A percentile compares a stretch with the other conserved stretches of the same genome.
These are phyloP conservation scores for Phytophthora ramorum DNA, from an alignment of 352 stramenopile genomes.

Conservation along the genomic window DNA sequence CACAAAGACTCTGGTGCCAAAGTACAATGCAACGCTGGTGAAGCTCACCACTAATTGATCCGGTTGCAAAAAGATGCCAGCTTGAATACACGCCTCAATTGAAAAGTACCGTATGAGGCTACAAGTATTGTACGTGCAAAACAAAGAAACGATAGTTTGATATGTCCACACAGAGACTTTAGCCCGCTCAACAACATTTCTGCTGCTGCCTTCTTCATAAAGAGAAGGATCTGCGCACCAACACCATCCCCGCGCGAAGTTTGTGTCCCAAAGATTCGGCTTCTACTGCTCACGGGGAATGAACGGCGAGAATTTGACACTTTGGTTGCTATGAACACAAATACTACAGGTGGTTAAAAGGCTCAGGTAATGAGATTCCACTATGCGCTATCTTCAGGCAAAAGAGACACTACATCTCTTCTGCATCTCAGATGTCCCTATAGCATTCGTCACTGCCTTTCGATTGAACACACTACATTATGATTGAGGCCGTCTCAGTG, in stretches of 20 bases:
- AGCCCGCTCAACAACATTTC: constrained; percentile 68
- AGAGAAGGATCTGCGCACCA: constrained; percentile 42
- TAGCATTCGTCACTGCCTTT: constrained; percentile 88
- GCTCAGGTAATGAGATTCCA: constrained; percentile 94
- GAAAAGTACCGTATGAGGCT: no score
- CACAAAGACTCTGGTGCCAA: no score
- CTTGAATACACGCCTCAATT: no score
- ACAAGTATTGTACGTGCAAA: no score
- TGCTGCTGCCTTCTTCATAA: constrained; percentile 56
- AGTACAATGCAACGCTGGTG: no score
- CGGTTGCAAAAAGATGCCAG: no score
- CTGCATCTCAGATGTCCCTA: constrained; percentile 88
- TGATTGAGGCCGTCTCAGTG: constrained; percentile 77
- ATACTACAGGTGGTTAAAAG: no score
- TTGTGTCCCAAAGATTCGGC: constrained; percentile 91
- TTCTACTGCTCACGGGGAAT: constrained; percentile 74
- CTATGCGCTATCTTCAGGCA: constrained; percentile 80
- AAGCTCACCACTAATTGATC: no score
- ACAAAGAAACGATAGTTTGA: no score
- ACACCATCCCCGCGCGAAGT: constrained; percentile 25
- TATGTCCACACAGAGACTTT: constrained; percentile 46
- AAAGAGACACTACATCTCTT: constrained; percentile 42
- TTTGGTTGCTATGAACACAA: constrained; percentile 81
- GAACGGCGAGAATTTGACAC: constrained; percentile 91
- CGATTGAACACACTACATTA: constrained; percentile 6